Conservation (phyloP, 768 basidiomycete genomes). For the Plicaturopsis crispa region DNA sequence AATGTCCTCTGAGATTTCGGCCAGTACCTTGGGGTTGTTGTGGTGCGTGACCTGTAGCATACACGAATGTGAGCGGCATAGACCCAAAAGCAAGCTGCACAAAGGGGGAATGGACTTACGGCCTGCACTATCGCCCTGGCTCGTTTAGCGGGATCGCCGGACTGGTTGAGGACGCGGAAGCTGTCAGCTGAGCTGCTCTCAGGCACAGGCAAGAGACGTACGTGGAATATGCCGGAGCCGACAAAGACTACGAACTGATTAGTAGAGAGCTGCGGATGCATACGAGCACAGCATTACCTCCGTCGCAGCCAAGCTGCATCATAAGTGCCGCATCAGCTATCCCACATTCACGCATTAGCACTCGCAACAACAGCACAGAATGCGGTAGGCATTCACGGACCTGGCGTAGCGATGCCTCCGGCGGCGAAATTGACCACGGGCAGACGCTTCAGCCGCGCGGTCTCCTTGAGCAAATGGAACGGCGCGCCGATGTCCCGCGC, state of each 20-base stretch:
- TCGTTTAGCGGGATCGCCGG: constrained; percentile 88
- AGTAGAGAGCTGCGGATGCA: neutral
- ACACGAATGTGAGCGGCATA: no score
- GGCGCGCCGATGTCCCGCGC: constrained; percentile 93
- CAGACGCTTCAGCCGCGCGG: constrained; percentile 84
- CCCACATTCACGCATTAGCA: constrained; percentile 6
- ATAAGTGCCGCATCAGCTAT: constrained; percentile 92
- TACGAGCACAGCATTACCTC: constrained; percentile 42
- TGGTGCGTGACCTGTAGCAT: constrained; percentile 94
- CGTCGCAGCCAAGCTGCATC: constrained; percentile 98
- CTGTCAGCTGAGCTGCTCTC: neutral
- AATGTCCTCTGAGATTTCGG: constrained; percentile 83
- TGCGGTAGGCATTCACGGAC: constrained; percentile 27
- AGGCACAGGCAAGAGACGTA: constrained; percentile 24
- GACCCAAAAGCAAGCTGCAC: no score
- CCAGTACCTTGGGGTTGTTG: constrained; percentile 89
- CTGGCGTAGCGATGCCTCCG: constrained; percentile 88
- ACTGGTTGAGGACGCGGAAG: constrained; percentile 31
- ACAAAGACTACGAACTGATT: constrained; percentile 68
- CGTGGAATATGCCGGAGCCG: constrained; percentile 95
- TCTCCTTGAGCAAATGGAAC: constrained; percentile 93
- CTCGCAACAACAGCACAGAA: constrained; percentile 5
- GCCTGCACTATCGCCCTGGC: constrained; percentile 96
- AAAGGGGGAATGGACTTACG: constrained; percentile 31
- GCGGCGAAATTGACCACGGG: constrained; percentile 98